Evolutionary conservation across 2,329 filamentous ascomycete species (phyloP).

Genomic region (Fusarium pseudograminearum): DNA sequence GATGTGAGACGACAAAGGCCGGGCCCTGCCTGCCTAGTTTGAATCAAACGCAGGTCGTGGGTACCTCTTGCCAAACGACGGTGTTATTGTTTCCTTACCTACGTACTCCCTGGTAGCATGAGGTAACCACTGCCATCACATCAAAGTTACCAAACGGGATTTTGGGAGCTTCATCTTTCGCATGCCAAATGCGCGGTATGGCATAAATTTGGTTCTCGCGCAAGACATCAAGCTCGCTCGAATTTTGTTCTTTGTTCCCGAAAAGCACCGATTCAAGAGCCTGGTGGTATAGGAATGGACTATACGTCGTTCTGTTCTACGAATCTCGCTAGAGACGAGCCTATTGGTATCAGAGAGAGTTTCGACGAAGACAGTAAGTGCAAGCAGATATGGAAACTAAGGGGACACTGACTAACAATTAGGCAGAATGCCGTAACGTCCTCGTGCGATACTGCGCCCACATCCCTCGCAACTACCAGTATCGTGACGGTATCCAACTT

Average conservation of each 20-base stretch:
- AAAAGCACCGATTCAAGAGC: neutral
- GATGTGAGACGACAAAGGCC: neutral
- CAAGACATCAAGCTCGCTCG: neutral
- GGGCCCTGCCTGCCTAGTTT: neutral
- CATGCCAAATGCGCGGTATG: neutral
- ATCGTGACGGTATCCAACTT: constrained; percentile 59
- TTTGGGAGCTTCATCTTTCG: neutral
- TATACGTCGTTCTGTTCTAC: neutral
- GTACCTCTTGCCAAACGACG: neutral
- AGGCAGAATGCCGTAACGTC: constrained; percentile 59
- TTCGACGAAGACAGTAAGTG: constrained; percentile 46
- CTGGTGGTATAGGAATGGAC: constrained; percentile 24
- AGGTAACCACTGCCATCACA: neutral
- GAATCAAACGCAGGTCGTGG: neutral
- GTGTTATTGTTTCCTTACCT: neutral
- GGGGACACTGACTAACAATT: constrained; percentile 1
- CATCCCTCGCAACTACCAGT: constrained; percentile 60
- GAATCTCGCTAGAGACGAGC: neutral
- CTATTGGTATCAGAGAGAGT: neutral
- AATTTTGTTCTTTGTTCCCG: neutral
- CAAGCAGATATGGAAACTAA: neutral
- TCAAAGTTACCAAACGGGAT: neutral
- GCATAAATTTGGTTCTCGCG: neutral
- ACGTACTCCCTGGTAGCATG: neutral
- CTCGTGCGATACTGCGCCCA: constrained; percentile 59